Conservation (phyloP, 805 yeast genomes). For the Metschnikowia baotianmanensis region DNA sequence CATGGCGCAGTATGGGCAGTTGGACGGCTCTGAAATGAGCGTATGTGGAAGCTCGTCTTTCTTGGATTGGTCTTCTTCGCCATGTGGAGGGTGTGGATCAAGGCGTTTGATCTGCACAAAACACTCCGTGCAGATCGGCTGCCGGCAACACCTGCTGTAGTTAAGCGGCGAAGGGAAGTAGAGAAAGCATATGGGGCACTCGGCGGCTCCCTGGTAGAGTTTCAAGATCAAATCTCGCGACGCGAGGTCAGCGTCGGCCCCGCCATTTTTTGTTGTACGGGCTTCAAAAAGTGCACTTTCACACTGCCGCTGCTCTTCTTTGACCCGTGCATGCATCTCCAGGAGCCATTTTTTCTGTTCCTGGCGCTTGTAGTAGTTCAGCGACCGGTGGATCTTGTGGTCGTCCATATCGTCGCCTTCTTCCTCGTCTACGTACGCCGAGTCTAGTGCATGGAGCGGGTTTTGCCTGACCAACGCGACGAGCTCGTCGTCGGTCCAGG, state of each 20-base stretch:
- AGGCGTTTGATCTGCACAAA: constrained; percentile 91
- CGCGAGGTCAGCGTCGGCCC: constrained; percentile 23
- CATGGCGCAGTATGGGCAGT: constrained; percentile 92
- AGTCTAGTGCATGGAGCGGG: constrained; percentile 55
- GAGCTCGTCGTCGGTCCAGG: constrained; percentile 72
- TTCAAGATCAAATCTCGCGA: constrained; percentile 49
- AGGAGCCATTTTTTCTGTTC: constrained; percentile 48
- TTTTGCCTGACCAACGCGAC: constrained; percentile 45
- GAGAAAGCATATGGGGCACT: constrained; percentile 94
- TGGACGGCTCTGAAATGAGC: constrained; percentile 81
- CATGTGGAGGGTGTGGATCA: constrained; percentile 94
- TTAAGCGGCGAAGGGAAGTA: constrained; percentile 79
- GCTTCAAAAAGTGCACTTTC: constrained; percentile 34
- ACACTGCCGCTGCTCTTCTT: constrained; percentile 33
- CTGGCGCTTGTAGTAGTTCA: constrained; percentile 45
- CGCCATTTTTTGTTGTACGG: constrained; percentile 2
- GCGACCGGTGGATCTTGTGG: constrained; percentile 53
- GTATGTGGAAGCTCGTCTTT: constrained; percentile 49
- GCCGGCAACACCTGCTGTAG: constrained; percentile 82
- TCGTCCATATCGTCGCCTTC: constrained; percentile 59
- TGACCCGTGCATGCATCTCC: constrained; percentile 31
- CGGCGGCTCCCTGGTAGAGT: constrained; percentile 67
- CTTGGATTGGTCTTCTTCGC: constrained; percentile 34
- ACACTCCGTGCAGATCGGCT: constrained; percentile 93
- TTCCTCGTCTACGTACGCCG: constrained; percentile 49